Percentiles rank a stretch among this genome's conserved stretches.
Conservation (phyloP, 768 basidiomycete species). For the Lactarius trivialis region DNA sequence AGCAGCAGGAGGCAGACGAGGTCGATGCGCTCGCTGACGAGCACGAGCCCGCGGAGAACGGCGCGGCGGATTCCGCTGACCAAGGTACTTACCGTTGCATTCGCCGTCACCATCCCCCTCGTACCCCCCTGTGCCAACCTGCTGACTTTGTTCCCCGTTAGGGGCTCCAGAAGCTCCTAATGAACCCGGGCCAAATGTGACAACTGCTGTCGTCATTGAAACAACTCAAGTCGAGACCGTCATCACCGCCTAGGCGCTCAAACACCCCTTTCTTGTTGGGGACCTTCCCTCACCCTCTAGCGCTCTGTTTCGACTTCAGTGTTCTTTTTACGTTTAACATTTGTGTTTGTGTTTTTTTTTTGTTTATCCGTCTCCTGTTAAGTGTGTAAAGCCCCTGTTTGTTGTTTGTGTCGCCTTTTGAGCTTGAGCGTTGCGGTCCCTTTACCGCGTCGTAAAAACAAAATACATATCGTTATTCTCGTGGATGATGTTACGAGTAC, state of each 20-base stretch:
- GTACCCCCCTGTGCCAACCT: neutral
- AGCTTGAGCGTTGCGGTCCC: constrained; percentile 1
- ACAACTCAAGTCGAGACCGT: constrained; percentile 2
- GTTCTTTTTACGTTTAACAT: neutral
- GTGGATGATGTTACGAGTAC: constrained; percentile 1
- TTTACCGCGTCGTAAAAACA: constrained; percentile 1
- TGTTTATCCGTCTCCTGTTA: constrained; percentile 9
- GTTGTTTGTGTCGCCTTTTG: constrained; percentile 1
- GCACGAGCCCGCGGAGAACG: constrained; percentile 17
- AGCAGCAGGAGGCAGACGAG: constrained; percentile 18
- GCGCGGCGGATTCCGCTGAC: neutral
- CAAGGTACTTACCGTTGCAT: neutral
- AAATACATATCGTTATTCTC: constrained; percentile 19
- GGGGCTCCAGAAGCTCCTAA: constrained; percentile 4
- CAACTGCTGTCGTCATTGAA: constrained; percentile 13
- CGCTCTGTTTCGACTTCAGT: neutral
- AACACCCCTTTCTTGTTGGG: neutral
- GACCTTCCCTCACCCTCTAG: neutral
- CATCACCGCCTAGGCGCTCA: constrained; percentile 12
- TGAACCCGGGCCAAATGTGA: constrained; percentile 6
- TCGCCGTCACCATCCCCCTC: neutral
- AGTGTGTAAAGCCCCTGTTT: constrained; percentile 10
- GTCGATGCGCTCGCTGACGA: constrained; percentile 22
- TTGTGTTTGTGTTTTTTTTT: neutral
- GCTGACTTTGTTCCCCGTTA: neutral